A percentile compares a stretch with the other conserved stretches of the same genome.
phyloP scores from a whole-genome alignment of 1,284 basidiomycete species.

The Microbotryum saponariae region DNA sequence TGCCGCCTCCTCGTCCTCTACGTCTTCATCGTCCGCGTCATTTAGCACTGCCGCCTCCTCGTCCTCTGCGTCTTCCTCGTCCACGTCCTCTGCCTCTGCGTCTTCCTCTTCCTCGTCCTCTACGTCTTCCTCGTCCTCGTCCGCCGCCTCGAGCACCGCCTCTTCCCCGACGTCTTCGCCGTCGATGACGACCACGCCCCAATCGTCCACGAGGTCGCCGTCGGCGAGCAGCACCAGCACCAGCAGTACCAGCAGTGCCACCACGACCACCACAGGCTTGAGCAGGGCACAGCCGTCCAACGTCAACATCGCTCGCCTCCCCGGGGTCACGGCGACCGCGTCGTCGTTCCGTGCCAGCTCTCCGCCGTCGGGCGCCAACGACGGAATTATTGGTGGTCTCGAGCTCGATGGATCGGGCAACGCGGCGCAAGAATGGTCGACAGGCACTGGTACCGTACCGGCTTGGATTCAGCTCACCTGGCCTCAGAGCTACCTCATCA shows the following conservation, averaged over 20 bases:
- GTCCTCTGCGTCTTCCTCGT: neutral
- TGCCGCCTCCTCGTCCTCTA: too few species aligned
- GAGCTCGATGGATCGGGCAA: slow-evolving; percentile 9
- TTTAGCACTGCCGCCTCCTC: neutral
- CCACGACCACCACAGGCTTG: slow-evolving; percentile 3
- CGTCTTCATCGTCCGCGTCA: neutral
- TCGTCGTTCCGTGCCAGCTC: slow-evolving; percentile 12
- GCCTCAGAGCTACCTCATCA: slow-evolving; percentile 16
- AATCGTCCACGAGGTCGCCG: slow-evolving; percentile 1
- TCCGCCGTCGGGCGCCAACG: slow-evolving; percentile 18
- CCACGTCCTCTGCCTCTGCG: neutral
- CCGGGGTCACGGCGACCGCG: slow-evolving; percentile 6
- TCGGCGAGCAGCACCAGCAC: neutral
- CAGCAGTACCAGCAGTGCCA: neutral
- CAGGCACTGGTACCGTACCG: neutral
- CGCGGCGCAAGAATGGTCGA: slow-evolving; percentile 16
- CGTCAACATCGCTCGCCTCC: slow-evolving; percentile 26
- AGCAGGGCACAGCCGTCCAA: slow-evolving; percentile 5
- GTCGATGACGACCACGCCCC: neutral
- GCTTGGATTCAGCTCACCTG: slow-evolving; percentile 22
- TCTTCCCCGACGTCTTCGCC: neutral
- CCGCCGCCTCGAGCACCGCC: neutral
- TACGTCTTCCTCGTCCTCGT: neutral
- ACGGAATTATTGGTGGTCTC: slow-evolving; percentile 21
- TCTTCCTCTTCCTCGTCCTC: neutral